A percentile compares a stretch with the other conserved stretches of the same genome.
phyloP scores from a whole-genome alignment of 2,329 filamentous ascomycete genomes.

The Colletotrichum liaoningense region DNA sequence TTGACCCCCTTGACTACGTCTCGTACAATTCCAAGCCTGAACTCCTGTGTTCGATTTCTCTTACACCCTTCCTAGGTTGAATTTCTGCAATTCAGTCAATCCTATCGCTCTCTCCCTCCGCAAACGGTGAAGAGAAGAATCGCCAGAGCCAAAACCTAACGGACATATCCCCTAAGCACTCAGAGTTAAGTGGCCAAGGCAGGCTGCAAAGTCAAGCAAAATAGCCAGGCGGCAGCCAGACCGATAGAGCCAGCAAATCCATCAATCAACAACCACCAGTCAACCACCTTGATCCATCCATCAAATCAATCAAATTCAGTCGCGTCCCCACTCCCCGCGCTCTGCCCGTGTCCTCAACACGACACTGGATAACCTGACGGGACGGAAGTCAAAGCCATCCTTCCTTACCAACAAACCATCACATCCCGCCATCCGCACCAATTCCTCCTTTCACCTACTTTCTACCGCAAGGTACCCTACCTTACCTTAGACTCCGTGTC shows the following conservation, averaged over 20 bases:
- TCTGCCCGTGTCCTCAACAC: conserved; percentile 13
- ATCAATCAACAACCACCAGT: conserved; percentile 8
- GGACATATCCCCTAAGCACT: neutral
- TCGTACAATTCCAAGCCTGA: neutral
- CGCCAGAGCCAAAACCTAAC: neutral
- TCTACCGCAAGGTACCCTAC: neutral
- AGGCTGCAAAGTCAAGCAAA: conserved; percentile 9
- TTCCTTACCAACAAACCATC: neutral
- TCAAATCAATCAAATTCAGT: conserved; percentile 23
- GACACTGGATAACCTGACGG: conserved; percentile 14
- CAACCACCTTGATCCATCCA: conserved; percentile 13
- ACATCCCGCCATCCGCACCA: neutral
- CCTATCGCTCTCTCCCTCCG: neutral
- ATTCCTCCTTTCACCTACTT: conserved; percentile 1
- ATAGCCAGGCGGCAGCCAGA: neutral
- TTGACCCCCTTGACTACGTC: neutral
- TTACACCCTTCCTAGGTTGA: neutral
- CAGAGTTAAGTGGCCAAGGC: neutral
- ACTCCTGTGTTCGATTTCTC: neutral
- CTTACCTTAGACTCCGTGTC: neutral
- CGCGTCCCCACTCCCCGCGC: conserved; percentile 29
- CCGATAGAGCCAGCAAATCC: conserved; percentile 6
- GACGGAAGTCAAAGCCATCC: conserved; percentile 23
- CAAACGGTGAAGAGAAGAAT: neutral
- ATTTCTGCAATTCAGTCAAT: neutral